phyloP scores from a whole-genome alignment of 768 basidiomycete species.

The Coprinopsis strossmayeri region DNA sequence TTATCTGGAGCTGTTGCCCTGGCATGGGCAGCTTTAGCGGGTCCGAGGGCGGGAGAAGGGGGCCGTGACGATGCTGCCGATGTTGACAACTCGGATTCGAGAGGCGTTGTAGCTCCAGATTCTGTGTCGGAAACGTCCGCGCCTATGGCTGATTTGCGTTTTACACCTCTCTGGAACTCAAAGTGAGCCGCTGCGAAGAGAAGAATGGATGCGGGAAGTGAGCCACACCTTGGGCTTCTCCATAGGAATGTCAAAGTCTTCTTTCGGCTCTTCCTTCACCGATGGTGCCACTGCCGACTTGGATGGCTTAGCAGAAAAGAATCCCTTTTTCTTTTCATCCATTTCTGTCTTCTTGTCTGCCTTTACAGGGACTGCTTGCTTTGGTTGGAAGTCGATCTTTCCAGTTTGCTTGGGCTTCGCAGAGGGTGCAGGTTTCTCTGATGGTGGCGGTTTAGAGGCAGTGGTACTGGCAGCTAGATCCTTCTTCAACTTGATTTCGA shows the following conservation, averaged over 20 bases:
- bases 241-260: constrained; percentile 12
- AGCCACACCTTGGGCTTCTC: constrained; percentile 4
- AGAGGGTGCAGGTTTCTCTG: not conserved
- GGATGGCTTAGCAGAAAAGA: constrained; percentile 14
- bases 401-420: constrained; percentile 14
- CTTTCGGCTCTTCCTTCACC: constrained; percentile 37
- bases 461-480: not conserved
- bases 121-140: constrained; percentile 20
- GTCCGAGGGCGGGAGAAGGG: too few relatives aligned
- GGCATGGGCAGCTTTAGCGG: too few relatives aligned
- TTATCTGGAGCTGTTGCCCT: constrained; percentile 8
- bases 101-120: constrained; percentile 10
- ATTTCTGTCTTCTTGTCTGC: constrained; percentile 15
- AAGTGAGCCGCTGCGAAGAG: not conserved
- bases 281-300: constrained; percentile 10
- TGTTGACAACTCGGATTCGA: constrained; percentile 12
- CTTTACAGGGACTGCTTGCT: constrained; percentile 17
- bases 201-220: constrained; percentile 3
- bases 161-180: constrained; percentile 27
- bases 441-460: not conserved
- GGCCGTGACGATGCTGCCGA: constrained; percentile 7
- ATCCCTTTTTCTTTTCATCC: constrained; percentile 15
- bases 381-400: constrained; percentile 11
- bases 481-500: constrained; percentile 18
- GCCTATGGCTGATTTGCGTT: constrained; percentile 38